Percentiles rank a stretch among this genome's conserved stretches.
These are phyloP conservation scores for Suillus tomentosus DNA, from an alignment of 768 basidiomycete genomes.

Conservation along the genomic window DNA sequence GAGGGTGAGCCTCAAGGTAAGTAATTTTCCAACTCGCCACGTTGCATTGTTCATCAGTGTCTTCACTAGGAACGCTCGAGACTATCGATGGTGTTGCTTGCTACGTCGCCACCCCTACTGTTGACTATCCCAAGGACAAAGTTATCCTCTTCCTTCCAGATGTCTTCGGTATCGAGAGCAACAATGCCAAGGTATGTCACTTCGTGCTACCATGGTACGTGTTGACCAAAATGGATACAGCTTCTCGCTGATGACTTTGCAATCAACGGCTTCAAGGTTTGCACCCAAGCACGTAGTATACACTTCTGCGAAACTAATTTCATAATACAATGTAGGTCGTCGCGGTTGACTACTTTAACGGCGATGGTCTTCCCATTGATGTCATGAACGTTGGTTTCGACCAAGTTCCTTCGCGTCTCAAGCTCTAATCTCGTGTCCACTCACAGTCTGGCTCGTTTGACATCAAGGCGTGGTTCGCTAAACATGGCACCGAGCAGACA, in stretches of 20 bases:
- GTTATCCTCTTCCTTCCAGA: conserved; percentile 57
- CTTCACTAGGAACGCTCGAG: conserved; percentile 46
- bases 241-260: conserved; percentile 40
- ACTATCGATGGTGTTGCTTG: conserved; percentile 47
- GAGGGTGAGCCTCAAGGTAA: conserved; percentile 50
- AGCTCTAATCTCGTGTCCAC: too few species aligned
- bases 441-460: conserved; percentile 38
- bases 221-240: conserved; percentile 15
- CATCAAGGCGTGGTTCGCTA: conserved; percentile 43
- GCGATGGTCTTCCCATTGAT: conserved; percentile 34
- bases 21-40: neutral
- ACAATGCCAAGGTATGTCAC: conserved; percentile 44
- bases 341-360: conserved; percentile 39
- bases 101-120: conserved; percentile 56
- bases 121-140: conserved; percentile 55
- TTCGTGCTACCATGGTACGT: neutral
- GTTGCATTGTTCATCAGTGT: neutral
- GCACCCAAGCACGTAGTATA: neutral
- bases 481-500: conserved; percentile 42
- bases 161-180: conserved; percentile 49
- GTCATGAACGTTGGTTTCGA: conserved; percentile 16
- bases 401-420: neutral
- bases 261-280: conserved; percentile 39
- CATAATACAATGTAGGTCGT: conserved; percentile 25
- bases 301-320: neutral